Conservation (phyloP, 2,329 filamentous ascomycete species). For the Lachnellula cervina region DNA sequence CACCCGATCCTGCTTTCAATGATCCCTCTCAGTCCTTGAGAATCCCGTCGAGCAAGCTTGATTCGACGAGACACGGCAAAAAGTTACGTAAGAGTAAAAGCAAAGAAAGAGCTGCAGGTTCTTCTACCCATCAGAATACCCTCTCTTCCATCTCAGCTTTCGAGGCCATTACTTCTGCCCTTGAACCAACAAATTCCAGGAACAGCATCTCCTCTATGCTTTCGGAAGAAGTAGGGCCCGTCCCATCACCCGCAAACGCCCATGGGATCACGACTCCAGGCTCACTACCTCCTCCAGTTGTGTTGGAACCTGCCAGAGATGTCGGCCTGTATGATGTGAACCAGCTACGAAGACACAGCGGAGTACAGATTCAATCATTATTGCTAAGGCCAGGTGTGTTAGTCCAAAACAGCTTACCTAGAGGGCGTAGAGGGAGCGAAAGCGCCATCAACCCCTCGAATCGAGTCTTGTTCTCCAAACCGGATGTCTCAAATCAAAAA, state of each 20-base stretch:
- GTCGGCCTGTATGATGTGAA: background rate
- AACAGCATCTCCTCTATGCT: background rate
- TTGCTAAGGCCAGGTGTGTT: background rate
- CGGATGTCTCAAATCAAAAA: slow-evolving; percentile 4
- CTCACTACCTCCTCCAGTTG: background rate
- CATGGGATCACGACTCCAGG: background rate
- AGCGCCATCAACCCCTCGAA: background rate
- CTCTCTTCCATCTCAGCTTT: background rate
- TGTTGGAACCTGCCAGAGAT: background rate
- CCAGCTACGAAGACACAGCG: background rate
- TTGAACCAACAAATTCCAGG: background rate
- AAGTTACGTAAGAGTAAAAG: background rate
- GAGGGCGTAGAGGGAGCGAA: background rate
- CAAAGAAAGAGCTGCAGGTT: background rate
- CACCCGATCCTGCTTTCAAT: background rate
- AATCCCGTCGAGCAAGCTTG: background rate
- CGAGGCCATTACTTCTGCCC: background rate
- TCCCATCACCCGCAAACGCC: background rate
- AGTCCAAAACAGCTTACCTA: background rate
- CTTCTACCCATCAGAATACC: background rate
- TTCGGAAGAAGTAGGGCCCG: background rate
- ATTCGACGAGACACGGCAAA: background rate
- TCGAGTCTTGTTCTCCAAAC: background rate
- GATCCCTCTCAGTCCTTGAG: background rate
- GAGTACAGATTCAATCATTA: background rate